Evolutionary conservation across 2,329 filamentous ascomycete species (phyloP).

Genomic region (Beauveria rudraprayagi): DNA sequence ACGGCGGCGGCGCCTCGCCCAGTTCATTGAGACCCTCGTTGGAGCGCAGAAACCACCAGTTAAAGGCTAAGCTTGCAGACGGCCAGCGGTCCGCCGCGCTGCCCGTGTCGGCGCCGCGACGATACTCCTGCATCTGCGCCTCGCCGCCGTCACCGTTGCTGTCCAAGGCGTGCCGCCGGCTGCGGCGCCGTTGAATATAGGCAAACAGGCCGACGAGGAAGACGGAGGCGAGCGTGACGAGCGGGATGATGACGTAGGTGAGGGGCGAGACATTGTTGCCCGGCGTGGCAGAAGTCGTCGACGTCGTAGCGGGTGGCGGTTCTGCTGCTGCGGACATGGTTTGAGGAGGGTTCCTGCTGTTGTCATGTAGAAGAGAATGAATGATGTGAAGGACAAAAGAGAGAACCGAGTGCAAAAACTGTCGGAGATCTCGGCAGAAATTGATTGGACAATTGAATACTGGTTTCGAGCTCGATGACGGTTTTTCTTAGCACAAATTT

Average conservation of each 20-base stretch:
- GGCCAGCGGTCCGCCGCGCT: background rate
- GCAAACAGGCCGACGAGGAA: conserved; percentile 31
- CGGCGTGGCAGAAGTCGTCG: background rate
- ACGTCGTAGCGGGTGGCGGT: background rate
- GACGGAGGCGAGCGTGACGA: conserved; percentile 36
- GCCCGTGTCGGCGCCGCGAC: background rate
- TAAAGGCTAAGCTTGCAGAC: background rate
- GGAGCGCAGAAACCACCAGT: conserved; percentile 17
- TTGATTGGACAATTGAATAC: no score
- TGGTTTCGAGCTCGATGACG: no score
- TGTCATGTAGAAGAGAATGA: background rate
- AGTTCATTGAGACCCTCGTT: conserved; percentile 55
- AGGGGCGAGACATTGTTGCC: conserved; percentile 35
- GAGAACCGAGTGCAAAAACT: background rate
- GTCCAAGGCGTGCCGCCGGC: conserved; percentile 12
- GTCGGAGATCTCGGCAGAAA: no score
- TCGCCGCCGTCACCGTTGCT: background rate
- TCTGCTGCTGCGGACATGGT: conserved; percentile 5
- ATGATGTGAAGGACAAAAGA: background rate
- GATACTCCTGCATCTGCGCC: conserved; percentile 10
- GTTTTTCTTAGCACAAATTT: background rate
- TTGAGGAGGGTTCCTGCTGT: background rate
- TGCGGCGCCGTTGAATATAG: conserved; percentile 33
- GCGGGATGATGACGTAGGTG: conserved; percentile 46
- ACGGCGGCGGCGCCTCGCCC: conserved; percentile 59